Conservation (phyloP, 176 grass and related monocot species). For the Oryza longistaminata region DNA sequence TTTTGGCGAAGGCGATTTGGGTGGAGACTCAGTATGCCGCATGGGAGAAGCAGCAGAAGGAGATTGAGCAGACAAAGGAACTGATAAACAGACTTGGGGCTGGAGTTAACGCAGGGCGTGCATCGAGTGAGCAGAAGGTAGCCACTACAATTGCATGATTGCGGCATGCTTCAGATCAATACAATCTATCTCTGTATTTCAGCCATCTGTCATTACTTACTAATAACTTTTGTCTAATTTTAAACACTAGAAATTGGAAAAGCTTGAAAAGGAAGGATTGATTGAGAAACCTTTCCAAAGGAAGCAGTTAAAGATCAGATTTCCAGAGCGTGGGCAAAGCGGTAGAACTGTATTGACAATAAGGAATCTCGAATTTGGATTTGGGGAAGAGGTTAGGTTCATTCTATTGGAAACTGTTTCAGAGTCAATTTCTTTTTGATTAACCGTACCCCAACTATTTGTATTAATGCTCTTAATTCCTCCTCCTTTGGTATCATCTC, state of each 20-base stretch:
- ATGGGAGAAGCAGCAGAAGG: constrained; percentile 98
- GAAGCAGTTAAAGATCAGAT: constrained; percentile 95
- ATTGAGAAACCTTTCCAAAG: constrained; percentile 94
- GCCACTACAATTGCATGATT: constrained; percentile 8
- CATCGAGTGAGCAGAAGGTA: constrained; percentile 97
- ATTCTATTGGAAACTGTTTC: constrained; percentile 11
- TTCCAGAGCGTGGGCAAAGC: constrained; percentile 87
- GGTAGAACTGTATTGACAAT: constrained; percentile 69
- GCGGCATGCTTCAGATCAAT: background rate
- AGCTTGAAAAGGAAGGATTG: constrained; percentile 93
- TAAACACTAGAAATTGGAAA: constrained; percentile 88
- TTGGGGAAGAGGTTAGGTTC: constrained; percentile 69
- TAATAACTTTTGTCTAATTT: constrained; percentile 42
- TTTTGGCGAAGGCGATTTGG: constrained; percentile 72
- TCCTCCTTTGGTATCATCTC: constrained; percentile 15
- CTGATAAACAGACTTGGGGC: constrained; percentile 92
- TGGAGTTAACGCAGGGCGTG: constrained; percentile 88
- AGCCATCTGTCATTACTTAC: background rate
- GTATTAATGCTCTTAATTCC: background rate
- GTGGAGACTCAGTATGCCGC: constrained; percentile 74
- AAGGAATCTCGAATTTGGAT: constrained; percentile 84
- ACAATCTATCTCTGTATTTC: background rate
- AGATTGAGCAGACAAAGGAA: constrained; percentile 92
- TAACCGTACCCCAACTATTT: background rate
- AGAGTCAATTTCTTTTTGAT: background rate